phyloP scores from a whole-genome alignment of 352 stramenopile species.

The Globisporangium viniferum region DNA sequence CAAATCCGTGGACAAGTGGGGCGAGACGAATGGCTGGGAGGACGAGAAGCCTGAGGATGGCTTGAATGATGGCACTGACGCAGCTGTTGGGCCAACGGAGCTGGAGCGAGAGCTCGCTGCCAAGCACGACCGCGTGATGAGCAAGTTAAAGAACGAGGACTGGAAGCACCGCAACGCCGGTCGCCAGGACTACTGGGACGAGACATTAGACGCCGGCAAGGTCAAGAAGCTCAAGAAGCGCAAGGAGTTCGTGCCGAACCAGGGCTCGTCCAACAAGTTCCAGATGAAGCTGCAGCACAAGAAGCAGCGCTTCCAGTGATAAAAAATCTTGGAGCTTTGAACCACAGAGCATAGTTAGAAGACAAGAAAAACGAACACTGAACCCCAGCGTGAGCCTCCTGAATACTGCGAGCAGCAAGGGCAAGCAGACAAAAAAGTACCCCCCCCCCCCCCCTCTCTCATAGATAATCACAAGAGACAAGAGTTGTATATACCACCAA shows the following conservation, averaged over 20 bases:
- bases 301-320: slow-evolving; percentile 29
- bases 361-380: background rate
- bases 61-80: background rate
- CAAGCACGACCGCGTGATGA: slow-evolving; percentile 68
- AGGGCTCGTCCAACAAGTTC: slow-evolving; percentile 73
- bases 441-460: no score
- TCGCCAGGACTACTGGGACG: slow-evolving; percentile 76
- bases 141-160: slow-evolving; percentile 72
- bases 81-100: background rate
- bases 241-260: slow-evolving; percentile 77
- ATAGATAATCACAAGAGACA: slow-evolving; percentile 9
- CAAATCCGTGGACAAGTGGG: slow-evolving; percentile 68
- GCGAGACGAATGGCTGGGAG: slow-evolving; percentile 33
- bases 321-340: background rate
- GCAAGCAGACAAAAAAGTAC: background rate
- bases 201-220: slow-evolving; percentile 69
- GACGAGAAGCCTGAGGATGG: slow-evolving; percentile 22
- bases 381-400: background rate
- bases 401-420: background rate
- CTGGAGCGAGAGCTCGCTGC: slow-evolving; percentile 37
- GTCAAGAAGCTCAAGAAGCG: slow-evolving; percentile 84
- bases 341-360: slow-evolving; percentile 4
- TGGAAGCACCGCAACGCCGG: slow-evolving; percentile 64
- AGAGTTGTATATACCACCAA: background rate
- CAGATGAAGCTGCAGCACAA: slow-evolving; percentile 57